Evolutionary conservation across 345 rosid genomes (phyloP).

Genomic region (Geranium brycei): DNA sequence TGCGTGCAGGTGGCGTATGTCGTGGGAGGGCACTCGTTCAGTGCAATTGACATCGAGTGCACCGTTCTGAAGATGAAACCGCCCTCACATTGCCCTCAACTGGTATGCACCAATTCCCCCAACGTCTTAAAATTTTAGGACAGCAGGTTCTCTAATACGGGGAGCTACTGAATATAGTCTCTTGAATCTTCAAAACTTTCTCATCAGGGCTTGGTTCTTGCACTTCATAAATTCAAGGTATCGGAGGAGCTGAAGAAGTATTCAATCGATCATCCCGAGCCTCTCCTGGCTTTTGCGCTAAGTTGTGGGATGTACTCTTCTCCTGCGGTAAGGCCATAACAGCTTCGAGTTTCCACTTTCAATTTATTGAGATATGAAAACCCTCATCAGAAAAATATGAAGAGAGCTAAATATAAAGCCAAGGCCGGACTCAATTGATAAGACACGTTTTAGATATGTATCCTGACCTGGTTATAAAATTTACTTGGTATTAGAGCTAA

Average conservation of each 20-base stretch:
- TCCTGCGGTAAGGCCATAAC: slow-evolving; percentile 38
- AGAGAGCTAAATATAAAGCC: too few species aligned
- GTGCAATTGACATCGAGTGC: slow-evolving; percentile 50
- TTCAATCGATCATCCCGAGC: slow-evolving; percentile 45
- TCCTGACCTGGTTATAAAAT: too few species aligned
- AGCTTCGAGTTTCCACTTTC: not conserved
- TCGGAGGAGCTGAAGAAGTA: slow-evolving; percentile 34
- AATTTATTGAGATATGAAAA: not conserved
- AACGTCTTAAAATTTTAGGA: too few species aligned
- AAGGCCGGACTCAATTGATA: too few species aligned
- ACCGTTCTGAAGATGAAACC: slow-evolving; percentile 49
- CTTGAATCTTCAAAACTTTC: too few species aligned
- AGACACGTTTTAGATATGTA: too few species aligned
- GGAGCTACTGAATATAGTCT: too few species aligned
- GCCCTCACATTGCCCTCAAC: slow-evolving; percentile 42
- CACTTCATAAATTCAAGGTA: slow-evolving; percentile 42
- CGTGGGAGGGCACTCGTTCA: slow-evolving; percentile 42
- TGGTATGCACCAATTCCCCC: slow-evolving; percentile 26
- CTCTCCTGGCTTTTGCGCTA: slow-evolving; percentile 44
- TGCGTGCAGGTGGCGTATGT: slow-evolving; percentile 46
- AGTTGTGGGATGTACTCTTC: slow-evolving; percentile 57
- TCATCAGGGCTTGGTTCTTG: slow-evolving; percentile 38
- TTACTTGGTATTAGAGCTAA: too few species aligned
- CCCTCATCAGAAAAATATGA: too few species aligned
- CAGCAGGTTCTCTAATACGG: too few species aligned